phyloP scores from a whole-genome alignment of 2,329 filamentous ascomycete species.

The Magnaporthiopsis incrustans region DNA sequence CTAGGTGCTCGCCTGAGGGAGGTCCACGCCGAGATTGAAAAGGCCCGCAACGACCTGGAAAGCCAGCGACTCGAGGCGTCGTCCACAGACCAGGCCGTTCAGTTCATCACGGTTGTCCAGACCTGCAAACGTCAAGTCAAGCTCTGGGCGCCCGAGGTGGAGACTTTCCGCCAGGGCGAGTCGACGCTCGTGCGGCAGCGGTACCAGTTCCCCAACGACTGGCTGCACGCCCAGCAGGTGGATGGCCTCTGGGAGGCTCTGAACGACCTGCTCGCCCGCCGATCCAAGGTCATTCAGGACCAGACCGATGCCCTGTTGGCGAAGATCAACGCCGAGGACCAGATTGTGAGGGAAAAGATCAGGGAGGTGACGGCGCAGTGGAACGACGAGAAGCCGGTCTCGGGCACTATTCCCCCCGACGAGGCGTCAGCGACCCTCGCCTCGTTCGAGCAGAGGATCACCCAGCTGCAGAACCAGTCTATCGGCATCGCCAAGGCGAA shows the following conservation, averaged over 20 bases:
- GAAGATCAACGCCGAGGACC: conserved; percentile 92
- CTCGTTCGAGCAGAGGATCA: conserved; percentile 78
- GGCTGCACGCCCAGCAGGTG: conserved; percentile 93
- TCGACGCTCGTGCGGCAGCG: conserved; percentile 84
- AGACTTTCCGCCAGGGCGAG: conserved; percentile 91
- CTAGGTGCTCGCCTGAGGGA: conserved; percentile 88
- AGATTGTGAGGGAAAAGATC: conserved; percentile 83
- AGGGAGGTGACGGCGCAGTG: conserved; percentile 76
- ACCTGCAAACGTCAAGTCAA: conserved; percentile 92
- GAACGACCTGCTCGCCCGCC: conserved; percentile 84
- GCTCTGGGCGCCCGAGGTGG: conserved; percentile 90
- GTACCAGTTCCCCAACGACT: conserved; percentile 88
- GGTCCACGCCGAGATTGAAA: conserved; percentile 84
- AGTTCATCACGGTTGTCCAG: conserved; percentile 97
- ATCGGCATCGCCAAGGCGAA: conserved; percentile 95
- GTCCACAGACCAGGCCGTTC: conserved; percentile 92
- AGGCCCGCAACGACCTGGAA: conserved; percentile 83
- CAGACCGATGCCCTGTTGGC: conserved; percentile 91
- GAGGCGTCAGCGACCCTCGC: conserved; percentile 76
- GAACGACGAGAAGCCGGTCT: conserved; percentile 96
- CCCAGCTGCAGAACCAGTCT: conserved; percentile 75
- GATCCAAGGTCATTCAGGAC: conserved; percentile 91
- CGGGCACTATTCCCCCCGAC: conserved; percentile 84
- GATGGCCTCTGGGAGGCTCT: conserved; percentile 93
- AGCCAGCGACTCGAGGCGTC: conserved; percentile 86